phyloP scores from a whole-genome alignment of 306 rosid genomes.

The Canavalia gladiata region DNA sequence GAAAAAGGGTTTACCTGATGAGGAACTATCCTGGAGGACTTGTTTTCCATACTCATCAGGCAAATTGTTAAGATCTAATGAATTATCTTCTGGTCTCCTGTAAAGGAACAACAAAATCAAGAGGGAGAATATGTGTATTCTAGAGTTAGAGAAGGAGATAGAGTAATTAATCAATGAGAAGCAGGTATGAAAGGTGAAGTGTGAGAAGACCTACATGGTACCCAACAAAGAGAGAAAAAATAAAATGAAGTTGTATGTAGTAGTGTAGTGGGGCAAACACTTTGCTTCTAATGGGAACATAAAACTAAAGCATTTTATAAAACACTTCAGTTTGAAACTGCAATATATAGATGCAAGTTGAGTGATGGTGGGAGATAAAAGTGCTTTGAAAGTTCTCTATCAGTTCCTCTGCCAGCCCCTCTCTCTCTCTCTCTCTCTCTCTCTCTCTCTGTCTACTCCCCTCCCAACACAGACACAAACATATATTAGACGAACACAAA shows the following conservation, averaged over 20 bases:
- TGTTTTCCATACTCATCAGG: slow-evolving; percentile 85
- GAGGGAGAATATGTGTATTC: neutral
- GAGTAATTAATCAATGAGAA: neutral
- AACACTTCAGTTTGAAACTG: slow-evolving; percentile 87
- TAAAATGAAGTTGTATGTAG: neutral
- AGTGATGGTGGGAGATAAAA: slow-evolving; percentile 85
- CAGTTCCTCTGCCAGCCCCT: slow-evolving; percentile 85
- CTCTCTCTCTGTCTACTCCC: slow-evolving; percentile 40
- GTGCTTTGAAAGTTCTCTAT: slow-evolving; percentile 98
- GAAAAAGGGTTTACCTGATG: slow-evolving; percentile 50
- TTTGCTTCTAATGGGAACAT: slow-evolving; percentile 56
- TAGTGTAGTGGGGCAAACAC: slow-evolving; percentile 36
- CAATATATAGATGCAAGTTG: slow-evolving; percentile 73
- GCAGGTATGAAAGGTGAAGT: slow-evolving; percentile 11
- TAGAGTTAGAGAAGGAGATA: neutral
- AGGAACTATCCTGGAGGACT: slow-evolving; percentile 56
- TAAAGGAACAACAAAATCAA: slow-evolving; percentile 40
- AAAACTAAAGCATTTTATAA: slow-evolving; percentile 49
- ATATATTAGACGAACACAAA: slow-evolving; percentile 61
- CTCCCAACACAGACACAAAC: slow-evolving; percentile 41
- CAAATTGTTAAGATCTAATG: slow-evolving; percentile 91
- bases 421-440: slow-evolving; percentile 50
- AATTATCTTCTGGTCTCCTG: slow-evolving; percentile 85
- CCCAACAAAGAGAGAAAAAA: slow-evolving; percentile 65
- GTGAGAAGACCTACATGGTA: slow-evolving; percentile 84